A percentile compares a stretch with the other conserved stretches of the same genome.
phyloP scores from a whole-genome alignment of 164 flowering plant species.

The Tinospora cordifolia region DNA sequence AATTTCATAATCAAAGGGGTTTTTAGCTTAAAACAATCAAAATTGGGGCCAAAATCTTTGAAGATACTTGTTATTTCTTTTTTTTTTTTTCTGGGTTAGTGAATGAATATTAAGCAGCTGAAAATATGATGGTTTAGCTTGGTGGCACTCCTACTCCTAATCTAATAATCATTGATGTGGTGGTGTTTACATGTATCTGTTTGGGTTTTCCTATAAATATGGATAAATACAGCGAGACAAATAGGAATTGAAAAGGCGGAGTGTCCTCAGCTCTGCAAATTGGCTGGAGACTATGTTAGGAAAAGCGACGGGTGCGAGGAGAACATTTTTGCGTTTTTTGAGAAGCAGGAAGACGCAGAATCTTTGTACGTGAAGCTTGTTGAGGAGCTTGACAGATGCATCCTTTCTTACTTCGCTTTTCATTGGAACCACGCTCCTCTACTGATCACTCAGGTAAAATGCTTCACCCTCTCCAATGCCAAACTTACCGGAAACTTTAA shows the following conservation, averaged over 20 bases:
- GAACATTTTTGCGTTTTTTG: slow-evolving; percentile 42
- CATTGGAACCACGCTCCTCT: slow-evolving; percentile 69
- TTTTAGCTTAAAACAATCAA: too few relatives aligned
- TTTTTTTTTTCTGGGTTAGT: too few relatives aligned
- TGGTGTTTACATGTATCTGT: too few relatives aligned
- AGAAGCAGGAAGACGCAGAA: slow-evolving; percentile 35
- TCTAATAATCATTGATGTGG: too few relatives aligned
- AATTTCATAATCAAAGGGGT: too few relatives aligned
- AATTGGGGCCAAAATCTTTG: too few relatives aligned
- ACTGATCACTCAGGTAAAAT: slow-evolving; percentile 58
- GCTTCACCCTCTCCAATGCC: background rate
- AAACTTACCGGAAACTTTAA: too few relatives aligned
- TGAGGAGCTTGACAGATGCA: slow-evolving; percentile 75
- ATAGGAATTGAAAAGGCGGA: slow-evolving; percentile 51
- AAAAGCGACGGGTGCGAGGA: slow-evolving; percentile 51
- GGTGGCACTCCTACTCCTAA: too few relatives aligned
- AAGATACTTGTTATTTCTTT: too few relatives aligned
- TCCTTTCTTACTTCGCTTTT: slow-evolving; percentile 69
- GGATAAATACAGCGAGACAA: slow-evolving; percentile 55
- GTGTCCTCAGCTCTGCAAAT: slow-evolving; percentile 50
- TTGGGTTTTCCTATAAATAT: background rate
- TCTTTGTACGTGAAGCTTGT: slow-evolving; percentile 48
- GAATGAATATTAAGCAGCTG: too few relatives aligned
- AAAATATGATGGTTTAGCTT: too few relatives aligned
- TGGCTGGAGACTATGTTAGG: slow-evolving; percentile 57